Evolutionary conservation across 495 filamentous ascomycete species (phyloP).

Genomic region (Podospora sp.): DNA sequence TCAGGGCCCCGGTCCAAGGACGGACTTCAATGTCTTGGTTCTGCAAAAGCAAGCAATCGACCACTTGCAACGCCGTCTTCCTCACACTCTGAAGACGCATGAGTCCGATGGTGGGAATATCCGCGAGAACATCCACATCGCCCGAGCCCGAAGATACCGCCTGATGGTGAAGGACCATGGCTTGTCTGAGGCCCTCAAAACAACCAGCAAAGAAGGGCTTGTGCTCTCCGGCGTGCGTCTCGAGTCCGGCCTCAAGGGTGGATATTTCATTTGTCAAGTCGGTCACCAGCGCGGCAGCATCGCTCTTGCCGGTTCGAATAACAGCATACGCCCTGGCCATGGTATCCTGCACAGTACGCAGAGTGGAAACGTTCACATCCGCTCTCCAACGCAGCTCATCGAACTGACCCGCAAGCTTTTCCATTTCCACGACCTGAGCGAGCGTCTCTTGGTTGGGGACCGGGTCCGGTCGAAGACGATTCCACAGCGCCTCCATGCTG

Average conservation of each 20-base stretch:
- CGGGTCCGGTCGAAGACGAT: slow-evolving; percentile 62
- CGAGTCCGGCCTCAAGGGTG: slow-evolving; percentile 52
- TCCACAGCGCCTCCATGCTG: slow-evolving; percentile 86
- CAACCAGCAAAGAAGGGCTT: slow-evolving; percentile 60
- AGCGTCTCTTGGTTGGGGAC: slow-evolving; percentile 49
- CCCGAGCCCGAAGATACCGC: slow-evolving; percentile 23
- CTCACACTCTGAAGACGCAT: slow-evolving; percentile 48
- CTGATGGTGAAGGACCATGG: slow-evolving; percentile 48
- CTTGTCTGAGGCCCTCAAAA: slow-evolving; percentile 70
- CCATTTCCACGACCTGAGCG: slow-evolving; percentile 60
- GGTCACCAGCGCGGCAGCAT: slow-evolving; percentile 49
- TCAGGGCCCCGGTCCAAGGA: slow-evolving; percentile 58
- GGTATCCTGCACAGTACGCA: slow-evolving; percentile 52
- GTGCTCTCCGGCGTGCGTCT: slow-evolving; percentile 42
- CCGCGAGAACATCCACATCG: slow-evolving; percentile 49
- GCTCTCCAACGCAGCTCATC: slow-evolving; percentile 62
- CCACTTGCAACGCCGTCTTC: slow-evolving; percentile 42
- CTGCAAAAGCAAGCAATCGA: slow-evolving; percentile 46
- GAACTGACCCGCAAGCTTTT: slow-evolving; percentile 72
- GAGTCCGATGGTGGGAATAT: slow-evolving; percentile 45
- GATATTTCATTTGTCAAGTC: slow-evolving; percentile 60
- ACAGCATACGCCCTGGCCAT: slow-evolving; percentile 54
- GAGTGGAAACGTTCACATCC: slow-evolving; percentile 44
- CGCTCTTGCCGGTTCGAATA: slow-evolving; percentile 46
- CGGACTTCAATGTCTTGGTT: slow-evolving; percentile 33